A percentile compares a stretch with the other conserved stretches of the same genome.
phyloP scores from a whole-genome alignment of 371 early-diverging fungal species.

The Thermomucor indicae-seudaticae region DNA sequence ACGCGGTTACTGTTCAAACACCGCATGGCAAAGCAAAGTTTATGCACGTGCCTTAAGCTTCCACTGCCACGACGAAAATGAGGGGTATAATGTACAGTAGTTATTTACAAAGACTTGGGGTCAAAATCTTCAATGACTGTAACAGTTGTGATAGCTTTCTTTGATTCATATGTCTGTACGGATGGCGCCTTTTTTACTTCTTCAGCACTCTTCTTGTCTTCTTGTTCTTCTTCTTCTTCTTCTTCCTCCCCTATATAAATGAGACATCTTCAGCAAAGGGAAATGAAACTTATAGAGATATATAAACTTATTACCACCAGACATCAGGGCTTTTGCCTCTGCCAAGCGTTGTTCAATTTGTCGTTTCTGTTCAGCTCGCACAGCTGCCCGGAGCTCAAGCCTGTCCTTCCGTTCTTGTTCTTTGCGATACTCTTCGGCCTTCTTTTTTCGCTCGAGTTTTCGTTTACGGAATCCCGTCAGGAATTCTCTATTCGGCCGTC shows the following conservation, averaged over 20 bases:
- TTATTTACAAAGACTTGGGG: too few species aligned
- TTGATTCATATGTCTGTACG: constrained; percentile 54
- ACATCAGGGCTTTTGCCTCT: constrained; percentile 39
- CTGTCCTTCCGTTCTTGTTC: constrained; percentile 52
- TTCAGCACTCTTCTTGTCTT: constrained; percentile 20
- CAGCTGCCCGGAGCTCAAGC: constrained; percentile 49
- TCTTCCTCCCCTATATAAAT: constrained; percentile 2
- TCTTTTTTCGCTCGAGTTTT: constrained; percentile 66
- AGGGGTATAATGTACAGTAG: too few species aligned
- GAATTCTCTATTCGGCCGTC: constrained; percentile 47
- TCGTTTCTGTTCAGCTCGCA: constrained; percentile 37
- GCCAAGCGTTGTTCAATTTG: constrained; percentile 41
- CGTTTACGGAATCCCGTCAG: constrained; percentile 83
- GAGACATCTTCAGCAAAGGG: background rate
- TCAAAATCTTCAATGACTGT: constrained; percentile 71
- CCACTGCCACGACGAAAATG: too few species aligned
- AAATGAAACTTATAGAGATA: background rate
- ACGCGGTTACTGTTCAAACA: too few species aligned
- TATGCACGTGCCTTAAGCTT: too few species aligned
- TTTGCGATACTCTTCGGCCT: constrained; percentile 50
- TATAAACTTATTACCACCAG: constrained; percentile 16
- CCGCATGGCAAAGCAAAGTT: too few species aligned
- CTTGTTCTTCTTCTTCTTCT: constrained; percentile 12
- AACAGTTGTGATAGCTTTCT: constrained; percentile 62
- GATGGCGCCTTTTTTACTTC: constrained; percentile 26